Percentiles rank a stretch among this genome's conserved stretches.
These are phyloP conservation scores for Eucalyptus pumila DNA, from an alignment of 345 rosid species.

Conservation along the genomic window DNA sequence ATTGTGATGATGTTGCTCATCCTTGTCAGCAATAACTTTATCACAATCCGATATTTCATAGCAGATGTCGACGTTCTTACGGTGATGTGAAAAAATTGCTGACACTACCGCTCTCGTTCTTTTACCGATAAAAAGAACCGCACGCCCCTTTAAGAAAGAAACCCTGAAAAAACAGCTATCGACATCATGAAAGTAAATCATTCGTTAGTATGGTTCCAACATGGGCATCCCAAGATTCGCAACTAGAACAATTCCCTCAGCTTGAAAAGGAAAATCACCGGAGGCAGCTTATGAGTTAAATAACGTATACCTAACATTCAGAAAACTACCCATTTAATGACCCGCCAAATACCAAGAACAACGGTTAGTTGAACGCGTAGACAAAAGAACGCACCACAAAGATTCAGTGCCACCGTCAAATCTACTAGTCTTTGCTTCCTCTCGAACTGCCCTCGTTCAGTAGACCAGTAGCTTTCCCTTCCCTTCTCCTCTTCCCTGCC, in stretches of 20 bases:
- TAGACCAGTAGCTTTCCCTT: neutral
- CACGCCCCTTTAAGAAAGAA: neutral
- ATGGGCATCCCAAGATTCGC: neutral
- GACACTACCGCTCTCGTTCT: neutral
- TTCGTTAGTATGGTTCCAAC: neutral
- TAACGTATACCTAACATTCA: constrained; percentile 35
- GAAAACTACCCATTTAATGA: constrained; percentile 4
- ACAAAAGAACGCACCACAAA: neutral
- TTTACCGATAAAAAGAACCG: neutral
- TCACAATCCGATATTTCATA: neutral
- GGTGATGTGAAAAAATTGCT: neutral
- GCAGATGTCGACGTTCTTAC: neutral
- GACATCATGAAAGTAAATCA: neutral
- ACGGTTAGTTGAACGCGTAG: neutral
- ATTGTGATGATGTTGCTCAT: neutral
- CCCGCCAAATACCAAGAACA: constrained; percentile 20
- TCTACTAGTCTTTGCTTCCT: constrained; percentile 30
- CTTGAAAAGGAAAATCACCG: neutral
- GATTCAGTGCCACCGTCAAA: neutral
- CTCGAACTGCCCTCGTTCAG: neutral
- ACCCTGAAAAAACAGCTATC: neutral
- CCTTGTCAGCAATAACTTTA: neutral
- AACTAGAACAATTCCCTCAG: neutral
- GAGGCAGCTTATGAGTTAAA: neutral
- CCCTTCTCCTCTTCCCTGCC: neutral